Evolutionary conservation across 2,329 filamentous ascomycete species (phyloP).

Genomic region (Microdochium nivale): DNA sequence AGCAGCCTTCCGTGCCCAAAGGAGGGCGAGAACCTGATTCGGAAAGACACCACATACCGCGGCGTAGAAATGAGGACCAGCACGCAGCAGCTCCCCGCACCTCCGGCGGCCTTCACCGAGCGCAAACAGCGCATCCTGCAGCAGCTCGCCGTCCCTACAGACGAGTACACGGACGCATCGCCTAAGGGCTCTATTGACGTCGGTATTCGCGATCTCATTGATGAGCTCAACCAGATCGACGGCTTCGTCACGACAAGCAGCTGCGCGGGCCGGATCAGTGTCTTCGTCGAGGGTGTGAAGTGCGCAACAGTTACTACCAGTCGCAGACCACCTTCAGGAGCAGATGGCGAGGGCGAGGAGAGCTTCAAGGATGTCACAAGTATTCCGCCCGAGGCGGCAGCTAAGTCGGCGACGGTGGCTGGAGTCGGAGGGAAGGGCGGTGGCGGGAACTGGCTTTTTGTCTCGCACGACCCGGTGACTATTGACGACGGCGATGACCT

Average conservation of each 20-base stretch:
- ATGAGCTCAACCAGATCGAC: slow-evolving; percentile 63
- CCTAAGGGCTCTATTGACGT: slow-evolving; percentile 83
- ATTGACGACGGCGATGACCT: slow-evolving; percentile 15
- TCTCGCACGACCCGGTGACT: slow-evolving; percentile 68
- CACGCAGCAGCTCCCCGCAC: background rate
- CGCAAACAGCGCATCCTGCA: slow-evolving; percentile 50
- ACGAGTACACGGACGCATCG: slow-evolving; percentile 71
- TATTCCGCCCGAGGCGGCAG: slow-evolving; percentile 10
- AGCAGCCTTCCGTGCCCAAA: no score
- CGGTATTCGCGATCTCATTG: slow-evolving; percentile 68
- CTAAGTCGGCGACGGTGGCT: slow-evolving; percentile 30
- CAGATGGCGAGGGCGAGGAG: slow-evolving; percentile 7
- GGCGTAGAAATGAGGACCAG: background rate
- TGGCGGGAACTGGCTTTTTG: slow-evolving; percentile 76
- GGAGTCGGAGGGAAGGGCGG: slow-evolving; percentile 78
- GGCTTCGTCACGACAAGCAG: slow-evolving; percentile 89
- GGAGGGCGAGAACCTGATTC: background rate
- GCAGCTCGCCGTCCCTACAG: slow-evolving; percentile 58
- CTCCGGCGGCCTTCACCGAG: background rate
- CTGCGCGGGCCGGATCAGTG: slow-evolving; percentile 78
- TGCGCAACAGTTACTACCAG: slow-evolving; percentile 15
- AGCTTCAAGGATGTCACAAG: slow-evolving; percentile 7
- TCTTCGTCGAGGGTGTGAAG: slow-evolving; percentile 75
- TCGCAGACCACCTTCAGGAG: slow-evolving; percentile 7
- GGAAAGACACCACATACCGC: no score